Percentiles rank a stretch among this genome's conserved stretches.
Evolutionary conservation across 345 rosid species (phyloP).

Genomic region (thale cress (Arabidopsis thaliana)): TAIR10.1 NC_003070.9:24895001-24895500

Average conservation of each 20-base stretch:
- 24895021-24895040: slow-evolving; percentile 69
- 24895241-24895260: slow-evolving; percentile 68
- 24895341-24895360: slow-evolving; percentile 70
- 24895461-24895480: too few relatives aligned
- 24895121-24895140: slow-evolving; percentile 71
- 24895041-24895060: slow-evolving; percentile 64
- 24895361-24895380: slow-evolving; percentile 61
- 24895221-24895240: slow-evolving; percentile 64
- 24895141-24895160: slow-evolving; percentile 69
- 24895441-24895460: slow-evolving; percentile 37
- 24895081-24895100: slow-evolving; percentile 66
- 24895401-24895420: slow-evolving; percentile 65
- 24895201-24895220: slow-evolving; percentile 63
- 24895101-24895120: slow-evolving; percentile 64
- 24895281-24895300: not conserved
- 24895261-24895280: slow-evolving; percentile 26
- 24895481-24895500: too few relatives aligned
- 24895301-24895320: not conserved
- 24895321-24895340: slow-evolving; percentile 47
- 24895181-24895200: slow-evolving; percentile 64
- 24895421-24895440: slow-evolving; percentile 68
- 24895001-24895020: slow-evolving; percentile 68
- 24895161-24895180: slow-evolving; percentile 64
- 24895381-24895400: slow-evolving; percentile 68
- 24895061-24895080: slow-evolving; percentile 59